These are phyloP conservation scores for Penicillium rolfsii DNA, from an alignment of 2,329 filamentous ascomycete species.

Conservation along the genomic window DNA sequence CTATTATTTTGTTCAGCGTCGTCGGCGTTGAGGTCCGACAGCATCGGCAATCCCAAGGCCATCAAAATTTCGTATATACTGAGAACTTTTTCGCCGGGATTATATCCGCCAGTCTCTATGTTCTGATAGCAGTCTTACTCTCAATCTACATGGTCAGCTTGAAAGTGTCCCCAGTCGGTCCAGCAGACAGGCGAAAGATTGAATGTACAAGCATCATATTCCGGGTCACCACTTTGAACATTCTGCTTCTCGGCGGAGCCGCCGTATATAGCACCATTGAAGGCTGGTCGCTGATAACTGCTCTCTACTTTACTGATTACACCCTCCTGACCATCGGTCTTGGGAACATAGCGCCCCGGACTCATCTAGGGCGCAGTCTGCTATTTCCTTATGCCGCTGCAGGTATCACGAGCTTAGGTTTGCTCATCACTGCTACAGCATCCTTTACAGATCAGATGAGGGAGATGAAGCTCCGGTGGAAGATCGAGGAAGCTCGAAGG, in stretches of 20 bases:
- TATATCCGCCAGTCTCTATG: not conserved
- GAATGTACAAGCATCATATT: slow-evolving; percentile 2
- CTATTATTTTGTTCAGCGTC: not conserved
- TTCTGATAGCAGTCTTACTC: not conserved
- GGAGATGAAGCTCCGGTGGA: not conserved
- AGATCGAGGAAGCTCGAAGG: not conserved
- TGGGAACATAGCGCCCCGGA: slow-evolving; percentile 55
- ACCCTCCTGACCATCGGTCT: slow-evolving; percentile 61
- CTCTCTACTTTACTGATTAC: slow-evolving; percentile 60
- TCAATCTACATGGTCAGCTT: not conserved
- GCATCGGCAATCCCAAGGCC: not conserved
- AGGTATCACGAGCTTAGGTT: not conserved
- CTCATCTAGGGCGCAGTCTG: slow-evolving; percentile 54
- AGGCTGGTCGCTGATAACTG: slow-evolving; percentile 49
- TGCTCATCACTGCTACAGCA: not conserved
- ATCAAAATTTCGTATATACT: not conserved
- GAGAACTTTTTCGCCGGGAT: not conserved
- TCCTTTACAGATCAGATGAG: not conserved
- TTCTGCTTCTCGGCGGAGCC: slow-evolving; percentile 5
- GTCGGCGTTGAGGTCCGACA: not conserved
- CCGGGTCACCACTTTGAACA: not conserved
- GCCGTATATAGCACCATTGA: slow-evolving; percentile 7
- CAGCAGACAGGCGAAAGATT: not conserved
- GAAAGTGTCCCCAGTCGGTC: not conserved
- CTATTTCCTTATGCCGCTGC: slow-evolving; percentile 44